These are phyloP conservation scores for Didymella segeticola DNA, from an alignment of 2,329 filamentous ascomycete species.

Conservation along the genomic window DNA sequence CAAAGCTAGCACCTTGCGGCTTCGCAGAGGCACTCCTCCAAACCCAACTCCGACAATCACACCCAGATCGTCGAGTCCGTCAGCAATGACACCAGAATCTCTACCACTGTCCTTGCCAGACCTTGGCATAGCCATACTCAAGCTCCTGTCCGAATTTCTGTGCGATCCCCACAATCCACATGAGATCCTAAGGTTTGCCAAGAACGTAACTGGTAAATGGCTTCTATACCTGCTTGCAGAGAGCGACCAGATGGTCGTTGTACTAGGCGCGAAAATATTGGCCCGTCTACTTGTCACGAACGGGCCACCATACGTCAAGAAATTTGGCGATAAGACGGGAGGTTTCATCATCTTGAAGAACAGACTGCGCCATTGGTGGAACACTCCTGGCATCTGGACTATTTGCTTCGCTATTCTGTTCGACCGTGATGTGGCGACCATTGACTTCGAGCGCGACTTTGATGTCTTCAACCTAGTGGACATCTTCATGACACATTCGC, in stretches of 20 bases:
- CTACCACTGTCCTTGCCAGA: constrained; percentile 65
- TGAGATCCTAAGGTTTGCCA: constrained; percentile 85
- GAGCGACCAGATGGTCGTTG: constrained; percentile 80
- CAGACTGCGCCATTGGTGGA: constrained; percentile 87
- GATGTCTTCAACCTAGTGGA: constrained; percentile 77
- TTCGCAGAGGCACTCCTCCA: constrained; percentile 38
- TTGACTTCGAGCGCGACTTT: constrained; percentile 76
- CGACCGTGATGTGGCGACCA: constrained; percentile 76
- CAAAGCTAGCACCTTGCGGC: constrained; percentile 41
- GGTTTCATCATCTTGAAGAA: constrained; percentile 87
- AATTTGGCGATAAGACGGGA: constrained; percentile 84
- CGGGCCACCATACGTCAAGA: constrained; percentile 79
- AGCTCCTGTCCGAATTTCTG: constrained; percentile 78
- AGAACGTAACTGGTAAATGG: constrained; percentile 97
- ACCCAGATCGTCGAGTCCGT: constrained; percentile 43
- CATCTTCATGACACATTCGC: constrained; percentile 63
- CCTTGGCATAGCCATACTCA: constrained; percentile 75
- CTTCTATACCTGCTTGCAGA: constrained; percentile 89
- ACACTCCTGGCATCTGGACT: constrained; percentile 81
- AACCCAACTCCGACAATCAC: constrained; percentile 38
- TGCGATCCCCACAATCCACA: constrained; percentile 73
- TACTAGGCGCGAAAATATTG: constrained; percentile 81
- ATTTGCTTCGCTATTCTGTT: constrained; percentile 90
- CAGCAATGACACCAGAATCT: constrained; percentile 23
- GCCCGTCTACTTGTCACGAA: constrained; percentile 83